Evolutionary conservation across 2,329 filamentous ascomycete genomes (phyloP).

Genomic region (Teratosphaeria destructans): DNA sequence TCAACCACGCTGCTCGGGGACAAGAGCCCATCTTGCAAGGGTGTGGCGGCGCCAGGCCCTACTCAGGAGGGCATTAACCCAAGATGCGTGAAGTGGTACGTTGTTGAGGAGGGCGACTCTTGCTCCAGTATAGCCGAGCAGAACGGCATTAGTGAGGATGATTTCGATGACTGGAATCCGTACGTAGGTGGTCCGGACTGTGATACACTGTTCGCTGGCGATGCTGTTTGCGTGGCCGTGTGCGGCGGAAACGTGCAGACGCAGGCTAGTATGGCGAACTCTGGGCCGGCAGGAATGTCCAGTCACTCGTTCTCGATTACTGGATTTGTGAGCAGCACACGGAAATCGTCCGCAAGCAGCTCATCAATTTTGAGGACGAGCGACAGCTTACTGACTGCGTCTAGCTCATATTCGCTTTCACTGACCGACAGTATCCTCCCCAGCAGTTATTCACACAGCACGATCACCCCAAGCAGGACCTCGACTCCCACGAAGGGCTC

Average conservation of each 20-base stretch:
- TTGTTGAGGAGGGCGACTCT: constrained; percentile 13
- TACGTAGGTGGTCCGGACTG: background rate
- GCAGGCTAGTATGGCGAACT: background rate
- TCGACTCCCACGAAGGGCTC: background rate
- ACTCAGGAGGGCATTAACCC: constrained; percentile 15
- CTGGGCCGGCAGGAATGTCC: background rate
- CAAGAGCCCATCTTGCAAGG: constrained; percentile 1
- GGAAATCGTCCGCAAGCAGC: background rate
- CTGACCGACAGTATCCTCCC: background rate
- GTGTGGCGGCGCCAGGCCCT: constrained; percentile 11
- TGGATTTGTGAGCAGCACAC: background rate
- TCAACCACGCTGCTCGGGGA: background rate
- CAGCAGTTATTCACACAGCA: background rate
- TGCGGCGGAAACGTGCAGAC: background rate
- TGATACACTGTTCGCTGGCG: background rate
- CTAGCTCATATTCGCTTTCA: background rate
- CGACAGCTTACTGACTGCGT: background rate
- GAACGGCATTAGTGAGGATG: constrained; percentile 10
- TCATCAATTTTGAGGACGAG: background rate
- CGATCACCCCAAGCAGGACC: background rate
- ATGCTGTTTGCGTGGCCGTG: background rate
- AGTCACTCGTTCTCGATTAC: background rate
- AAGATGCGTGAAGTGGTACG: constrained; percentile 18
- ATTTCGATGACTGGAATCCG: constrained; percentile 19
- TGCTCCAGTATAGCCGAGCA: constrained; percentile 13